Evolutionary conservation across 2,329 filamentous ascomycete genomes (phyloP).

Genomic region (Sporothrix mexicana): DNA sequence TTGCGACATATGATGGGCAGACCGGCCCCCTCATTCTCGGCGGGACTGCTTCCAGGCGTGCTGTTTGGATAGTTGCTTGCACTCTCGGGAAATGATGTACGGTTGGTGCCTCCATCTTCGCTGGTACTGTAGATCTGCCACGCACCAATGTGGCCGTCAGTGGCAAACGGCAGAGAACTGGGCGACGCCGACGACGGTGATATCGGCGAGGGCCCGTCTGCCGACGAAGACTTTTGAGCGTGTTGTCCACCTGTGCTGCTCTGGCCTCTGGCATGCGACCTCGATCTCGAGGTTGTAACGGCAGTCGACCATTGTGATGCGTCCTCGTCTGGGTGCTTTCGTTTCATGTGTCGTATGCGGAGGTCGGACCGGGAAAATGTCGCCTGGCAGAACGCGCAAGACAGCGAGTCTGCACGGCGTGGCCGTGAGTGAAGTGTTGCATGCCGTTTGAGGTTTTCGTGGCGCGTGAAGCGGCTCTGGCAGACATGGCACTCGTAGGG

Average conservation of each 20-base stretch:
- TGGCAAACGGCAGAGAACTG: background rate
- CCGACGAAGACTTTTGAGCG: background rate
- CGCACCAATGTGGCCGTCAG: background rate
- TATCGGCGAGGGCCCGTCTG: background rate
- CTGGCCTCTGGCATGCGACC: background rate
- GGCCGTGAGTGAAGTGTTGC: constrained; percentile 48
- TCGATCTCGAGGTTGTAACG: background rate
- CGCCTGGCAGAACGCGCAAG: constrained; percentile 47
- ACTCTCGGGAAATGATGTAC: background rate
- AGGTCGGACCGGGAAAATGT: constrained; percentile 51
- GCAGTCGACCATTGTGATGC: constrained; percentile 3
- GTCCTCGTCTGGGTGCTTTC: constrained; percentile 47
- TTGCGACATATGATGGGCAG: background rate
- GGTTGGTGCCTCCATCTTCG: background rate
- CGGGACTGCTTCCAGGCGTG: background rate
- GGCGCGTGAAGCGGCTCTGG: constrained; percentile 47
- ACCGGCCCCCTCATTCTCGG: background rate
- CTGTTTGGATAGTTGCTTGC: background rate
- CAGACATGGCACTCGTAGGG: constrained; percentile 51
- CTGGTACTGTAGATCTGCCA: constrained; percentile 6
- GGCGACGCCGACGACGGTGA: background rate
- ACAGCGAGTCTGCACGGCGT: constrained; percentile 42
- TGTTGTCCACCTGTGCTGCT: too few relatives aligned
- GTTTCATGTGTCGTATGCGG: constrained; percentile 50
- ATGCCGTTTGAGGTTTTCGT: constrained; percentile 52